Conservation (phyloP, 139 green algal species). For the Chlamydomonas applanata region DNA sequence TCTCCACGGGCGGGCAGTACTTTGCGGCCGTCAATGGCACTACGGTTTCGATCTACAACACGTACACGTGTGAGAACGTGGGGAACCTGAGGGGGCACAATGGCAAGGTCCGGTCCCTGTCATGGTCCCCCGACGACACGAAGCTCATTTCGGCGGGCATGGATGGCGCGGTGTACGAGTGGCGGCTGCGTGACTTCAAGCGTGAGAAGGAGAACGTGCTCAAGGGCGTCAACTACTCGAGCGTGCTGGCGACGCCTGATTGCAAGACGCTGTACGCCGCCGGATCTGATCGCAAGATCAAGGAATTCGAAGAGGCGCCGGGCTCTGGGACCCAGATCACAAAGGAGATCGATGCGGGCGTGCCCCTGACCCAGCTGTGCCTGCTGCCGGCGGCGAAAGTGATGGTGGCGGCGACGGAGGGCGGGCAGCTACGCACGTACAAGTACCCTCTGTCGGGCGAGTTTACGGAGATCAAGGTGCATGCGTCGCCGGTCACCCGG, state of each 20-base stretch:
- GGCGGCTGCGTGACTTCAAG: conserved; percentile 76
- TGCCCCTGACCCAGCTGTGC: conserved; percentile 47
- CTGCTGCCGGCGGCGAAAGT: conserved; percentile 33
- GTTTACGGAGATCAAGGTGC: conserved; percentile 55
- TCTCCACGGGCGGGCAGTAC: conserved; percentile 82
- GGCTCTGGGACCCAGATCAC: conserved; percentile 64
- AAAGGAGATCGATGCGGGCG: conserved; percentile 71
- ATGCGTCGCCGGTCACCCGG: conserved; percentile 58
- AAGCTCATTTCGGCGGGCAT: conserved; percentile 73
- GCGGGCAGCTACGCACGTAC: conserved; percentile 77
- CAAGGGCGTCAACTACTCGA: conserved; percentile 71
- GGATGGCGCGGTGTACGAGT: conserved; percentile 91
- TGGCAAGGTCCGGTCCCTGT: conserved; percentile 71
- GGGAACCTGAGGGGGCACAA: conserved; percentile 82
- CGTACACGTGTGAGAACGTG: conserved; percentile 85
- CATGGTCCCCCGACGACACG: conserved; percentile 70
- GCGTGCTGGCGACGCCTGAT: conserved; percentile 59
- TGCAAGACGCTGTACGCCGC: conserved; percentile 62
- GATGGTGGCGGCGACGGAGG: conserved; percentile 79
- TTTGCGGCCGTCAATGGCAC: conserved; percentile 88
- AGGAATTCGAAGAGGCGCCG: conserved; percentile 78
- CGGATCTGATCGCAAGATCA: conserved; percentile 79
- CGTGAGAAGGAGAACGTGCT: conserved; percentile 58
- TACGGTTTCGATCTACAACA: conserved; percentile 84
- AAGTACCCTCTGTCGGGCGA: conserved; percentile 73